These are phyloP conservation scores for Arabidopsis lyrata DNA, from an alignment of 441 rosid species.

Conservation along the genomic window DNA sequence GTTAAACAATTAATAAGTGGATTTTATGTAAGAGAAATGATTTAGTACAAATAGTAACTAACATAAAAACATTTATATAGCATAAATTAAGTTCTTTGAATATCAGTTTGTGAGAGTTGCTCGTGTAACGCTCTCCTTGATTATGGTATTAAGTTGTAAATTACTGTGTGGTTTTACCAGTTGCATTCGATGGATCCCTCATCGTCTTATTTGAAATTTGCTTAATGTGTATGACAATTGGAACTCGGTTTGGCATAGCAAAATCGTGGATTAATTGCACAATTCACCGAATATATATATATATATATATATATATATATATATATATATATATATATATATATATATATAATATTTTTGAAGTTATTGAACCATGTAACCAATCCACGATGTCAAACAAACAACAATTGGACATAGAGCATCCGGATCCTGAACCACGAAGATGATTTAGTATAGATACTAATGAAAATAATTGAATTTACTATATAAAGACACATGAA, in stretches of 20 bases:
- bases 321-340: neutral
- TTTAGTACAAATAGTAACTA: too few species aligned
- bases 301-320: neutral
- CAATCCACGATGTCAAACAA: neutral
- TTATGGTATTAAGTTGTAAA: neutral
- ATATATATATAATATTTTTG: neutral
- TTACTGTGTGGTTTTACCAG: neutral
- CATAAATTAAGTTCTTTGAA: too few species aligned
- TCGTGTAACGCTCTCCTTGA: neutral
- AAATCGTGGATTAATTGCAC: neutral
- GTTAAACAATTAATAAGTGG: neutral
- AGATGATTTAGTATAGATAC: too few species aligned
- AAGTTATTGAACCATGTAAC: neutral
- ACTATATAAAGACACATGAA: neutral
- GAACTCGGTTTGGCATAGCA: neutral
- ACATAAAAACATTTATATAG: too few species aligned
- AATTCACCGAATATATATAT: neutral
- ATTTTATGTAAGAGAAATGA: too few species aligned
- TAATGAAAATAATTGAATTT: too few species aligned
- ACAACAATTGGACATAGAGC: neutral
- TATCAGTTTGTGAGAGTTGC: too few species aligned
- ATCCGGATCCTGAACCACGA: neutral
- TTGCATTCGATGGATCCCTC: neutral
- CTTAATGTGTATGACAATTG: neutral
- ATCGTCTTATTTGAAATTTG: neutral